These are phyloP conservation scores for Colletotrichum caudatum DNA, from an alignment of 2,329 filamentous ascomycete genomes.

Conservation along the genomic window DNA sequence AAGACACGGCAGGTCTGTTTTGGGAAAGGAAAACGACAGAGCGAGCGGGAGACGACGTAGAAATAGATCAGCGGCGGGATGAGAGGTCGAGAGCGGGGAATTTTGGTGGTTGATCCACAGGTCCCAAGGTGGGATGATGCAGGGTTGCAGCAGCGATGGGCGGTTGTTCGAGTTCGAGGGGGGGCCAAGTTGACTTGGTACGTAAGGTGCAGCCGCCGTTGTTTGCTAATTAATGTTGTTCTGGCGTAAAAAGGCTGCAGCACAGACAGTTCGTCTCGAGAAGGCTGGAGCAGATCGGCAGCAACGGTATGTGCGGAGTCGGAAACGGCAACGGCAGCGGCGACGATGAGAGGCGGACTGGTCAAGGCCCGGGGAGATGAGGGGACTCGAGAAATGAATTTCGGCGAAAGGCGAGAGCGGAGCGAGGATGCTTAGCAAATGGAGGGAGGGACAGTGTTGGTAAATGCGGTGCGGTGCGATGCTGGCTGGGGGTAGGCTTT, in stretches of 20 bases:
- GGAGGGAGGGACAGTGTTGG: conserved; percentile 3
- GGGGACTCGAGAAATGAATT: background rate
- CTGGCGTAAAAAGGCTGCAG: conserved; percentile 1
- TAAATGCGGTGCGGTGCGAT: conserved; percentile 16
- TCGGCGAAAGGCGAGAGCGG: conserved; percentile 4
- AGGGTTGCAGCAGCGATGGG: conserved; percentile 40
- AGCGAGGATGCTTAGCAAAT: conserved; percentile 14
- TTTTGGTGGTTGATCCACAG: conserved; percentile 40
- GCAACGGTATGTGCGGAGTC: background rate
- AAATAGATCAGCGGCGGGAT: conserved; percentile 39
- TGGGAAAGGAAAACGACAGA: conserved; percentile 24
- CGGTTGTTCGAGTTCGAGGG: conserved; percentile 25
- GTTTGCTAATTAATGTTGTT: conserved; percentile 8
- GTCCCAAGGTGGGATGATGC: conserved; percentile 40
- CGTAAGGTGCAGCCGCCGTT: conserved; percentile 16
- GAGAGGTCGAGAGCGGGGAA: conserved; percentile 41
- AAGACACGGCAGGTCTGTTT: conserved; percentile 22
- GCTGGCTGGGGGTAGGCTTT: conserved; percentile 18
- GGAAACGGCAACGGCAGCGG: conserved; percentile 4
- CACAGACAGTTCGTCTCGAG: background rate
- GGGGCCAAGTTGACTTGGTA: conserved; percentile 29
- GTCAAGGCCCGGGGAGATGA: background rate
- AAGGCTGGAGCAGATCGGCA: conserved; percentile 2
- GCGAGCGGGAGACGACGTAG: conserved; percentile 22
- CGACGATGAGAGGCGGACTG: conserved; percentile 6